Evolutionary conservation across 306 rosid genomes (phyloP), one percentile per base, ranked within the genome.

Genomic region (Prunus campanulata): DNA sequence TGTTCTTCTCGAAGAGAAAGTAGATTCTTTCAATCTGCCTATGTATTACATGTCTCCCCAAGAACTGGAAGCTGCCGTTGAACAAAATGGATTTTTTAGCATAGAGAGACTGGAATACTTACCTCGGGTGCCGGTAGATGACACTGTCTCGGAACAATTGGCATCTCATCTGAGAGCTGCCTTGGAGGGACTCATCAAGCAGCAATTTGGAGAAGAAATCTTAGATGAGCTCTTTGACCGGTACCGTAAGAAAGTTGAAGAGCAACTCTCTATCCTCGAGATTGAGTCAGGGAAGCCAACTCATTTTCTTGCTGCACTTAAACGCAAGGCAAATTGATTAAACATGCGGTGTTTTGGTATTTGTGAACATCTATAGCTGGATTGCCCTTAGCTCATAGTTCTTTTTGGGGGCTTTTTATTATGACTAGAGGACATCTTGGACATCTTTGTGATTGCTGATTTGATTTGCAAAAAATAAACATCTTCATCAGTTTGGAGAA

Each of bases 151-250:
- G 6, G 8, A 52, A 6, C 16, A 22, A 44, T 3, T 66, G 11
- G 61, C 73, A 10, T 52, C 56, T 3, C 22, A 8, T 22, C 0
- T 57, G 74, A 73, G 76, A 8, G 66, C 76, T 5, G 11, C 2
- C 67, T 5, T 56, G 8, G 66, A 55, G 35, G 52, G 10, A 8
- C 1, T 56, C 4, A n/a, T 54, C 32, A 56, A 72, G 66, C 64
- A 35, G 66, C 76, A 72, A 0, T 72, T 72, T 2, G 76, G 67
- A 42, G 54, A 72, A 2, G 76, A 42, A 46, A 77, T 68, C 68
- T 16, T 77, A 18, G 70, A 77, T 11, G 68, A 68, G 51, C 80
- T 77, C 0, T 35, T 72, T 14, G 66, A 72, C 59, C 35, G 70
- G 25, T 59, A 57, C 50, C 2, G 16, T 5, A 56, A 3, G 39